phyloP scores from a whole-genome alignment of 257 asterid species.

The Nicotiana knightiana region DNA sequence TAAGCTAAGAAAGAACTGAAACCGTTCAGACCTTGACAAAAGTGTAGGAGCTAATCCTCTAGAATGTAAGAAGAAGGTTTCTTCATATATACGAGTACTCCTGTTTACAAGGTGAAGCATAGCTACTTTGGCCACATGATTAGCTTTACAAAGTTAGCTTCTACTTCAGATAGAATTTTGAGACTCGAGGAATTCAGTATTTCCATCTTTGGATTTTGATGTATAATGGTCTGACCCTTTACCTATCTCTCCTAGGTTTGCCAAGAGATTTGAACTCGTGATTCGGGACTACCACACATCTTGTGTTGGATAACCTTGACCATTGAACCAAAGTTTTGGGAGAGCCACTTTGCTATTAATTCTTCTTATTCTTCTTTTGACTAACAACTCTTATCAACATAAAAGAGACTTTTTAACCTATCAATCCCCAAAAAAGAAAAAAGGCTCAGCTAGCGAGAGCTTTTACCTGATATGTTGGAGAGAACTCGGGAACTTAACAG shows the following conservation, averaged over 20 bases:
- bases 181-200: neutral
- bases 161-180: neutral
- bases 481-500: neutral
- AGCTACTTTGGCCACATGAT: neutral
- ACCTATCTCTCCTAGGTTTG: neutral
- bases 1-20: neutral
- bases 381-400: neutral
- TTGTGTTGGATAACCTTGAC: neutral
- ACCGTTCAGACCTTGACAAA: neutral
- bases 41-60: neutral
- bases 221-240: neutral
- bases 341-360: neutral
- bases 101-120: neutral
- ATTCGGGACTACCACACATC: neutral
- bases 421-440: neutral
- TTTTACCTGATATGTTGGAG: constrained; percentile 4
- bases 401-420: neutral
- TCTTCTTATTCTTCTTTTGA: neutral
- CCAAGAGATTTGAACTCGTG: neutral
- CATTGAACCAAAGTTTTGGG: neutral
- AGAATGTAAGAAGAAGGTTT: neutral
- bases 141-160: neutral
- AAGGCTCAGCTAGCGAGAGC: neutral
- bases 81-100: neutral
- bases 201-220: neutral